Conservation (phyloP, 73 alveolate genomes). For the Diophrys appendiculata region DNA sequence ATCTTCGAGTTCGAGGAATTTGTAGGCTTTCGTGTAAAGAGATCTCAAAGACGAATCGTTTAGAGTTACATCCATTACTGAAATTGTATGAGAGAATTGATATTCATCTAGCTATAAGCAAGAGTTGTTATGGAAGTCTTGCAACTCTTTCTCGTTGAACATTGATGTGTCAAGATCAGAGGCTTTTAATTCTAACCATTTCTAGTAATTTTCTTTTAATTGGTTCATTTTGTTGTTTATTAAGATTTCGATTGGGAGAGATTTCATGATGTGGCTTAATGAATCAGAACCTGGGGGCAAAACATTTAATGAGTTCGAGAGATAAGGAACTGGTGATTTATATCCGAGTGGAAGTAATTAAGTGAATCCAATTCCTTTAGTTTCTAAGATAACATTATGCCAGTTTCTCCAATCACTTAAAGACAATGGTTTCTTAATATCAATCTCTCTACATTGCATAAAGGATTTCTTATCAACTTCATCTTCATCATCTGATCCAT, state of each 20-base stretch:
- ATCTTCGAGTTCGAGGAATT: conserved; percentile 29
- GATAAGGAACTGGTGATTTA: conserved; percentile 12
- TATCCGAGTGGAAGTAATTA: conserved; percentile 58
- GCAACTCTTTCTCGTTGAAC: background rate
- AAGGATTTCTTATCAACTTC: background rate
- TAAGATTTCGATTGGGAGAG: conserved; percentile 45
- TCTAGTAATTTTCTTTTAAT: conserved; percentile 26
- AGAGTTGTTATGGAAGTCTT: conserved; percentile 5
- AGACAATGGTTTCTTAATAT: conserved; percentile 37
- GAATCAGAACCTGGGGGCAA: background rate
- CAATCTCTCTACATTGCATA: conserved; percentile 27
- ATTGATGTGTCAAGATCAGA: conserved; percentile 10
- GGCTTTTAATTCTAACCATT: background rate
- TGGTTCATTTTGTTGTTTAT: conserved; percentile 17
- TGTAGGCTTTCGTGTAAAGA: conserved; percentile 32
- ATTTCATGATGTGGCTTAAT: background rate
- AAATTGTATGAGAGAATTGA: conserved; percentile 55
- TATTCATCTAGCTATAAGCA: conserved; percentile 35
- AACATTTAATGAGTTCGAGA: conserved; percentile 2
- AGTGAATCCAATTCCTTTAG: conserved; percentile 53
- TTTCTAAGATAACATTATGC: conserved; percentile 28
- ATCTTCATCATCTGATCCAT: background rate
- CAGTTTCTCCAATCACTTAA: conserved; percentile 46
- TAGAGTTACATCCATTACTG: conserved; percentile 20
- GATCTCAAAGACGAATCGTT: conserved; percentile 29